phyloP scores from a whole-genome alignment of 106 monocot genomes.

The Hemerocallis citrina region DNA sequence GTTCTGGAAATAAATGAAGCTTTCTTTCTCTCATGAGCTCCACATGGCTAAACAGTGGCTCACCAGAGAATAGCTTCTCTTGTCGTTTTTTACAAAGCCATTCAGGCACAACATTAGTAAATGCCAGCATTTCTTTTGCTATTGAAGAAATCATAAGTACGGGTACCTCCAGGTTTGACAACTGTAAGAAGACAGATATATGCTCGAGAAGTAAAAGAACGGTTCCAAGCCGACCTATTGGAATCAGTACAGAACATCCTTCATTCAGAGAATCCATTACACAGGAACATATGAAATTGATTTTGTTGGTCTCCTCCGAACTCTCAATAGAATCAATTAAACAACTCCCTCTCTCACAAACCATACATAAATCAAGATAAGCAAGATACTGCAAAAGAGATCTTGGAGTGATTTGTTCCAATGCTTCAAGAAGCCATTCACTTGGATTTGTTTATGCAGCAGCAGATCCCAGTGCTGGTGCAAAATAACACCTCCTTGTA shows the following conservation, averaged over 20 bases:
- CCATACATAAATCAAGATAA: constrained; percentile 66
- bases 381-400: constrained; percentile 86
- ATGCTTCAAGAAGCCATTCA: constrained; percentile 55
- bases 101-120: constrained; percentile 72
- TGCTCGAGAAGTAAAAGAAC: constrained; percentile 60
- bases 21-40: constrained; percentile 54
- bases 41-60: constrained; percentile 65
- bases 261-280: constrained; percentile 47
- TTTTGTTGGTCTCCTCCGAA: constrained; percentile 60
- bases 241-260: constrained; percentile 85
- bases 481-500: constrained; percentile 68
- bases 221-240: constrained; percentile 56
- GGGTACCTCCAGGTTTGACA: constrained; percentile 49
- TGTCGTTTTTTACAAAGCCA: constrained; percentile 82
- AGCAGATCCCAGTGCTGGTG: constrained; percentile 70
- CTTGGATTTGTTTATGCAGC: constrained; percentile 88
- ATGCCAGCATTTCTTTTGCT: constrained; percentile 61
- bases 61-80: constrained; percentile 77
- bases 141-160: constrained; percentile 71
- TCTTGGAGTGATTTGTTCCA: constrained; percentile 66
- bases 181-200: constrained; percentile 44
- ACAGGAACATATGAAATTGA: constrained; percentile 72
- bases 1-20: constrained; percentile 36
- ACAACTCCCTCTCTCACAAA: constrained; percentile 20
- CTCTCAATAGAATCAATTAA: constrained; percentile 25